Evolutionary conservation across 192 early-diverging fungal genomes (phyloP), one percentile per base, ranked within the genome.

Genomic region (Diversispora eburnea): DNA sequence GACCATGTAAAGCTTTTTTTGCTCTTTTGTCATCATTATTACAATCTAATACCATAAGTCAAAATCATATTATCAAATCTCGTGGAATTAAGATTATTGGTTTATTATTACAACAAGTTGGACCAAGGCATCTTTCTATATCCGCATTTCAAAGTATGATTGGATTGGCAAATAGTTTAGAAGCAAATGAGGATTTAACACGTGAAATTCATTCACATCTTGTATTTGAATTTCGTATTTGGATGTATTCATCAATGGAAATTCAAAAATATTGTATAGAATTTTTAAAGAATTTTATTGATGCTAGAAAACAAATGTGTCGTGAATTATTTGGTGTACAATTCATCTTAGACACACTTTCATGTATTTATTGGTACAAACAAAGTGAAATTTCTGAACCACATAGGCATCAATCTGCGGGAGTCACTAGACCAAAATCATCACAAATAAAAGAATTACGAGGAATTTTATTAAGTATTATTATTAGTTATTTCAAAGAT

Each of bases 191-290:
- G 13, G 61, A 52, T 0, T 20, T 73, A 39, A 13, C 48, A 19
- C 45, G 20, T 42, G 72, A 73, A 39, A 49, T 73, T 45, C 54
- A 65, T 54, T 46, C 6, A 6, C 22, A 54, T 73, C 51, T 73
- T 19, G 22, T 62, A 17, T 73, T 73, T 64, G 72, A 73, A 60
- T 73, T 73, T 52, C 46, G 61, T 43, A 25, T 73, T n/a, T 73
- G 72, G 72, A 73, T 73, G 72, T 73, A 73, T 52, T 20, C 72
- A 10, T 52, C 72, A 7, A 45, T 65, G 33, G 72, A 73, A 9
- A 64, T 73, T 49, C 72, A 73, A 64, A 64, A 73, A 19, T 73
- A 73, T 64, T 73, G 72, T 47, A 64, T 73, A n/a, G 48, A 73
- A 9, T 64, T 64, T 56, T 52, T 73, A 15, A 73, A 73, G 43